Conservation (phyloP, 1,284 basidiomycete species). For the Laetiporus sulphureus region DNA sequence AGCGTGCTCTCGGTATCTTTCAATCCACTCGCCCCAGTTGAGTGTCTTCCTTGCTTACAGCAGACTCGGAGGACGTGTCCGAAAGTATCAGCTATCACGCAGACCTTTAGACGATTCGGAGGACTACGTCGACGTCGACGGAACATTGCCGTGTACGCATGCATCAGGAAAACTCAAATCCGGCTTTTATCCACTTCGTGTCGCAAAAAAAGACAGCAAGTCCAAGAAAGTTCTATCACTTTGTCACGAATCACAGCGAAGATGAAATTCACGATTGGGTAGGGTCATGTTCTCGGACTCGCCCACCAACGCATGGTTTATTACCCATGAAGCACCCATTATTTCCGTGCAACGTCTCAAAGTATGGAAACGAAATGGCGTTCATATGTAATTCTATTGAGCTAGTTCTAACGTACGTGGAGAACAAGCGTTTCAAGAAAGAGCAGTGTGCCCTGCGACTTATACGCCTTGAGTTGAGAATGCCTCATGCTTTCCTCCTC, state of each 20-base stretch:
- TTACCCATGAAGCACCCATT: slow-evolving; percentile 54
- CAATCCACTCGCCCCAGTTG: too few relatives aligned
- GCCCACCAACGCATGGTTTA: slow-evolving; percentile 63
- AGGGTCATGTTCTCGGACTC: slow-evolving; percentile 69
- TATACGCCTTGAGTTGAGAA: neutral
- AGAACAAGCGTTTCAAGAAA: slow-evolving; percentile 33
- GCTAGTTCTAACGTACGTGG: slow-evolving; percentile 12
- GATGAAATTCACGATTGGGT: neutral
- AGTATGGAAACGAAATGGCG: slow-evolving; percentile 25
- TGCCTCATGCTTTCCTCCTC: neutral
- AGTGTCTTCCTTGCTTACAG: too few relatives aligned
- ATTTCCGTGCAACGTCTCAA: slow-evolving; percentile 64
- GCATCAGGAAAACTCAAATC: too few relatives aligned
- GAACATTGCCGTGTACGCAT: too few relatives aligned
- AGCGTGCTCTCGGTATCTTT: too few relatives aligned
- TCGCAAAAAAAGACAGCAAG: too few relatives aligned
- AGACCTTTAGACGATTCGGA: too few relatives aligned
- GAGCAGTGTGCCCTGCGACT: slow-evolving; percentile 31
- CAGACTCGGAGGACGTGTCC: too few relatives aligned
- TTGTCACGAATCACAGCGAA: slow-evolving; percentile 1
- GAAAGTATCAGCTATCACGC: too few relatives aligned
- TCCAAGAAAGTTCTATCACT: too few relatives aligned
- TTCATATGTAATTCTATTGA: neutral
- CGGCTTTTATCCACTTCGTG: too few relatives aligned
- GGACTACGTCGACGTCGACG: too few relatives aligned